Base-by-base conservation (phyloP, 192 early-diverging fungal genomes). In the Coemansia sp. region DNA sequence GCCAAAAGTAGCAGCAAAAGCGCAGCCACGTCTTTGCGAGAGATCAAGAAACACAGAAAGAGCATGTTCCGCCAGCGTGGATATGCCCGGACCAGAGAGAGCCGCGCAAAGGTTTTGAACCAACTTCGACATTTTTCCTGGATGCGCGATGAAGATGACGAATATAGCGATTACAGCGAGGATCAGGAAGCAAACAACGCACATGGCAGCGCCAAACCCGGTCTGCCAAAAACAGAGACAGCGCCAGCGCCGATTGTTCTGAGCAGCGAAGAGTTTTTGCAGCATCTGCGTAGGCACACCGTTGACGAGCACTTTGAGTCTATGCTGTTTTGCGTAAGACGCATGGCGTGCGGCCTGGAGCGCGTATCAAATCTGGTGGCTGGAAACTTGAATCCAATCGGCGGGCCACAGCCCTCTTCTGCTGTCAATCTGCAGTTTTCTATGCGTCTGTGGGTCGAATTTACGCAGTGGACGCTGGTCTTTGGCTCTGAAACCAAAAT, bases 391-490 rank as follows among this genome's bases (percentile, higher is more conserved):
- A 54, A 20, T 14, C 7, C 15, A n/a, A 22, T 43, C 5, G 45
- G 61, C 15, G 22, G 5, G 11, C 14, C 5, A 35, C 14, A 32
- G n/a, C 6, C 66, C 38, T 32, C 66, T 39, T 32, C 6, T 6
- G 55, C 45, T 7, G 12, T 76, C 20, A 38, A n/a, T 28, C 35
- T 68, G 54, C 53, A 41, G 8, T 5, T 68, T n/a, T 69, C 69
- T 4, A 20, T 75, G 70, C 73, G 72, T 2, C 8, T 69, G 41
- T 72, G 73, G 69, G 51, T 63, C 5, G 78, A 80, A 63, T 80
- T 75, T 56, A 61, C 63, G 56, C 32, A 55, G 34, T 80, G 78
- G 78, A 33, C 61, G 11, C 17, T 8, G 5, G 33, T 45, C 9
- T 52, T 52, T 11, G 43, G 51, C 18, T 6, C 17, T 17, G 11